Percentiles rank a stretch among this genome's conserved stretches.
Conservation (phyloP, 192 early-diverging fungal species). For the Phlyctochytrium arcticum region DNA sequence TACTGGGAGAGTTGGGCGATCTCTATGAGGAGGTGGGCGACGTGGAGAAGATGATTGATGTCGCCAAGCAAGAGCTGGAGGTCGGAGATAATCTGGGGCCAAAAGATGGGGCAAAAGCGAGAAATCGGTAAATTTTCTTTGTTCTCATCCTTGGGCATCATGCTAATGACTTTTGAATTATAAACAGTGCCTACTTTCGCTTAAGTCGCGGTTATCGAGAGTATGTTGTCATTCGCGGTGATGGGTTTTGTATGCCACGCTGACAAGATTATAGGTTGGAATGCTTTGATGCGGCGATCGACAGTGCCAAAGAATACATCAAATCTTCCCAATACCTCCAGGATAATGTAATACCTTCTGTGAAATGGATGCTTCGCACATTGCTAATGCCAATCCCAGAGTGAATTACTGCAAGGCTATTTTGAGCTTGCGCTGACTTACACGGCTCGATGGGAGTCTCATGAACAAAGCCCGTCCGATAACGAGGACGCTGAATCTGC, state of each 20-base stretch:
- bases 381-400: not conserved
- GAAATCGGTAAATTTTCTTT: not conserved
- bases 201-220: constrained; percentile 6
- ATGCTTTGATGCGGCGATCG: constrained; percentile 11
- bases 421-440: constrained; percentile 15
- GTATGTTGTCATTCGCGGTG: not conserved
- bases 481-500: not conserved
- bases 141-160: not conserved
- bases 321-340: constrained; percentile 1
- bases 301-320: constrained; percentile 1
- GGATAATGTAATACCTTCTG: no score
- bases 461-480: not conserved
- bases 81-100: not conserved
- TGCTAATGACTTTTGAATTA: not conserved
- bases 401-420: constrained; percentile 3
- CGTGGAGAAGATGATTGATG: not conserved
- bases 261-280: constrained; percentile 5
- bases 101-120: not conserved
- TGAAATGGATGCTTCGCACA: no score
- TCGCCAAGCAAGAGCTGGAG: constrained; percentile 14
- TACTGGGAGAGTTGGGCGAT: constrained; percentile 13
- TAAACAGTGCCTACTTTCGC: constrained; percentile 9
- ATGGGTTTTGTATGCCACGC: not conserved
- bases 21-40: constrained; percentile 24
- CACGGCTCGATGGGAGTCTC: constrained; percentile 2